These are phyloP conservation scores for Fusarium ambrosium DNA, from an alignment of 2,329 filamentous ascomycete species.

Conservation along the genomic window DNA sequence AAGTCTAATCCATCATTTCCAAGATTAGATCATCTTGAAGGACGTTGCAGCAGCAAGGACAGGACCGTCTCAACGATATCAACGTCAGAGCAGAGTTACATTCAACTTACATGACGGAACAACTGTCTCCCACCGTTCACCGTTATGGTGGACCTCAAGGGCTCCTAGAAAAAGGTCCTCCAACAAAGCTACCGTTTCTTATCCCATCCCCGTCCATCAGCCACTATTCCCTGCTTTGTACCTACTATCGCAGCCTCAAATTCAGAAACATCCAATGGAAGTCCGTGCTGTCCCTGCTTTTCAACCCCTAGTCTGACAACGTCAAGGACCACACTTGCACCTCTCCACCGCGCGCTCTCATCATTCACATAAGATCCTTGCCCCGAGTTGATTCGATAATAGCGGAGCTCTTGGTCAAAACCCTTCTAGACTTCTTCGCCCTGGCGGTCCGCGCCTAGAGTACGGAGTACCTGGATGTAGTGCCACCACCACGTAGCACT, in stretches of 20 bases:
- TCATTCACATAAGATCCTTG: slow-evolving; percentile 3
- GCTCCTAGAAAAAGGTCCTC: slow-evolving; percentile 18
- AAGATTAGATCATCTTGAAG: slow-evolving; percentile 3
- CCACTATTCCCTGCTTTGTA: not conserved
- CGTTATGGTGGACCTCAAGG: slow-evolving; percentile 20
- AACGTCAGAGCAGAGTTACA: not conserved
- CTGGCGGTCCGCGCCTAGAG: slow-evolving; percentile 13
- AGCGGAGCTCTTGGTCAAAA: not conserved
- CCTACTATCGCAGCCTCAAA: not conserved
- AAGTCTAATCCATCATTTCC: not conserved
- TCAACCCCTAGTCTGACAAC: not conserved
- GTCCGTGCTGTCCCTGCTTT: slow-evolving; percentile 8
- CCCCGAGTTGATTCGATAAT: not conserved
- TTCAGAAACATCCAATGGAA: not conserved
- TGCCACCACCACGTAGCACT: not conserved
- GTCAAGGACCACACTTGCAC: slow-evolving; percentile 3
- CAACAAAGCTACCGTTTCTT: not conserved
- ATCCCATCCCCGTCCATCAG: not conserved
- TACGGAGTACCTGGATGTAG: not conserved
- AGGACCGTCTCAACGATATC: not conserved
- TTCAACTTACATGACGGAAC: not conserved
- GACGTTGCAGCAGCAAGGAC: not conserved
- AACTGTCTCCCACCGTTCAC: slow-evolving; percentile 1
- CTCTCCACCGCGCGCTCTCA: not conserved
- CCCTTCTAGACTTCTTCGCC: slow-evolving; percentile 25